Conservation (phyloP, 108 stramenopile species). For the Pseudonitzschia pungens region DNA sequence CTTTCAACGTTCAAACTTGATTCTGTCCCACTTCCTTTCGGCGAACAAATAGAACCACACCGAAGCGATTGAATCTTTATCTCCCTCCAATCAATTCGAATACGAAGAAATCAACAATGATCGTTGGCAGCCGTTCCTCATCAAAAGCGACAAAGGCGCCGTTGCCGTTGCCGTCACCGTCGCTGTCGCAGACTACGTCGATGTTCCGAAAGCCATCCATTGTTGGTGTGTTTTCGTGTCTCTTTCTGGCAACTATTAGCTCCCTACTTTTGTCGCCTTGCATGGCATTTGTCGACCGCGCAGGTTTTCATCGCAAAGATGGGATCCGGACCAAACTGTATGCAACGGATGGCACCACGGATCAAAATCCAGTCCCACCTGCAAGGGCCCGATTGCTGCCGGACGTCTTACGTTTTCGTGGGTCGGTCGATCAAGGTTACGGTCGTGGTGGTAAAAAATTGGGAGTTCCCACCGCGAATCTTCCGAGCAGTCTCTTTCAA, state of each 20-base stretch:
- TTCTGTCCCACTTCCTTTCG: too few species aligned
- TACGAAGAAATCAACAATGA: too few species aligned
- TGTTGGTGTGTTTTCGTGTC: too few species aligned
- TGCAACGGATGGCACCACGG: not conserved
- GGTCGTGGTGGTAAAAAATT: constrained; percentile 88
- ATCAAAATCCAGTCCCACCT: not conserved
- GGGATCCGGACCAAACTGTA: not conserved
- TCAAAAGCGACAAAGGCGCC: too few species aligned
- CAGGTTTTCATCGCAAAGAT: not conserved
- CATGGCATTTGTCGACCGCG: not conserved
- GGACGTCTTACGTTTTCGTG: constrained; percentile 49
- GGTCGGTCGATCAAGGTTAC: constrained; percentile 76
- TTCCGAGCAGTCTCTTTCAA: constrained; percentile 78
- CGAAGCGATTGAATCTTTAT: too few species aligned
- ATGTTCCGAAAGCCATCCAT: too few species aligned
- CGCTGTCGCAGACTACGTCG: too few species aligned
- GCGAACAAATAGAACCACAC: too few species aligned
- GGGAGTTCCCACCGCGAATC: constrained; percentile 90
- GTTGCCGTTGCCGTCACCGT: too few species aligned
- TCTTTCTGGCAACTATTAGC: not conserved
- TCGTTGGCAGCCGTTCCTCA: too few species aligned
- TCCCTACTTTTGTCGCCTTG: not conserved
- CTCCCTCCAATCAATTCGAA: too few species aligned
- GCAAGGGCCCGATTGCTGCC: constrained; percentile 17
- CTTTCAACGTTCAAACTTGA: too few species aligned